These are phyloP conservation scores for Cercophora scortea DNA, from an alignment of 495 filamentous ascomycete species.

Conservation along the genomic window DNA sequence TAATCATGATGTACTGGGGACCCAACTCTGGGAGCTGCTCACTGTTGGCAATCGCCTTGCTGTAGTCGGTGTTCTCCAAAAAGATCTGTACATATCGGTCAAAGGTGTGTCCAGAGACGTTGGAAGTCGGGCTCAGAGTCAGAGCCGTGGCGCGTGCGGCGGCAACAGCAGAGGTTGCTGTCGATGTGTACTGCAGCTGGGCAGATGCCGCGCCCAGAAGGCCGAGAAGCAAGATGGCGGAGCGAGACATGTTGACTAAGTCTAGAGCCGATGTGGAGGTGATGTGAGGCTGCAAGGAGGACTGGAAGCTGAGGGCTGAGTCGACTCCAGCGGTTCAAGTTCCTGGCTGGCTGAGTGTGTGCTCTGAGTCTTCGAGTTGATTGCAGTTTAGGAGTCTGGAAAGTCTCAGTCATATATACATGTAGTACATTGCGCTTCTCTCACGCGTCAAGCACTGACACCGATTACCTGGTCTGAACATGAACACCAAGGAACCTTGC, in stretches of 20 bases:
- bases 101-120: slow-evolving; percentile 57
- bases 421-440: too few species aligned
- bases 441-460: too few species aligned
- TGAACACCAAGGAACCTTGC: too few species aligned
- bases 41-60: neutral
- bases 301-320: neutral
- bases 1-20: too few species aligned
- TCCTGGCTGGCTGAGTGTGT: too few species aligned
- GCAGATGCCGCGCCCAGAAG: slow-evolving; percentile 2
- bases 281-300: neutral
- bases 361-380: too few species aligned
- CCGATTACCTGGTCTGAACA: too few species aligned
- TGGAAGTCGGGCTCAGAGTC: slow-evolving; percentile 44
- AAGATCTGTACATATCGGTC: slow-evolving; percentile 61
- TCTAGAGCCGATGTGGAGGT: neutral
- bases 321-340: too few species aligned
- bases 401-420: too few species aligned
- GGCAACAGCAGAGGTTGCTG: slow-evolving; percentile 5
- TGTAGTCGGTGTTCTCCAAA: slow-evolving; percentile 63
- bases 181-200: slow-evolving; percentile 12
- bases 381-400: too few species aligned
- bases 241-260: neutral
- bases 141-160: slow-evolving; percentile 5
- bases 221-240: neutral
- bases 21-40: neutral